Base-by-base conservation (phyloP, 2,329 filamentous ascomycete genomes). In the Aspergillus sp. region DNA sequence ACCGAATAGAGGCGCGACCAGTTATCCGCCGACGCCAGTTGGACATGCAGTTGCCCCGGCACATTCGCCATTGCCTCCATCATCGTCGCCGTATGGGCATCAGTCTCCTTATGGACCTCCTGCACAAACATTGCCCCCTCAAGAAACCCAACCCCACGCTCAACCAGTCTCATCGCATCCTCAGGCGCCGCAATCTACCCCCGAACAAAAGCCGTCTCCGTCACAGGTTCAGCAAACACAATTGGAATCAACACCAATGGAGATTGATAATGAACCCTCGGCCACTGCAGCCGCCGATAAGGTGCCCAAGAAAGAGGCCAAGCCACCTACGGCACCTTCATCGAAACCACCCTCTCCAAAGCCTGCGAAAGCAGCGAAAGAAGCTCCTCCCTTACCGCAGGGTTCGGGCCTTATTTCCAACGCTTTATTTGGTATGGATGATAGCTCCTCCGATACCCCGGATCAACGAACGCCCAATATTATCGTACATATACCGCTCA, bases 401-500 rank as follows among this genome's bases (percentile, higher is more conserved):
- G 86, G 86, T 17, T 88, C 84, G 51, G 87, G 88, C 9, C 74
- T 89, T 11, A 78, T 89, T 12, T 85, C 84, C 36, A 85, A 83
- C 60, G 83, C 83, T 42, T 78, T 85, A 15, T 87, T 86, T 62
- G 85, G 83, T 11, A 79, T 81, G 6, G 77, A 81, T 47, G 71
- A 73, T 41, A 69, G 71, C n/a, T 75, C 58, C 1, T 57, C 64
- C 75, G 63, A 65, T 17, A 43, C 51, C 7, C 45, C 78, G 74
- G 63, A 72, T 30, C 77, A 71, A 39, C 69, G 80, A 56, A 85
- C 84, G 3, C 92, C 87, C 41, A 96, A 86, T 4, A 96, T 99
- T 61, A 84, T 96, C 53, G 83, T 99, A 17, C 87, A 89, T 55
- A 88, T 99, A 56, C 86, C 90, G 0, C 82, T 99, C 39, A 85